phyloP scores from a whole-genome alignment of 371 early-diverging fungal species.

The Rhizopus delemar region DNA sequence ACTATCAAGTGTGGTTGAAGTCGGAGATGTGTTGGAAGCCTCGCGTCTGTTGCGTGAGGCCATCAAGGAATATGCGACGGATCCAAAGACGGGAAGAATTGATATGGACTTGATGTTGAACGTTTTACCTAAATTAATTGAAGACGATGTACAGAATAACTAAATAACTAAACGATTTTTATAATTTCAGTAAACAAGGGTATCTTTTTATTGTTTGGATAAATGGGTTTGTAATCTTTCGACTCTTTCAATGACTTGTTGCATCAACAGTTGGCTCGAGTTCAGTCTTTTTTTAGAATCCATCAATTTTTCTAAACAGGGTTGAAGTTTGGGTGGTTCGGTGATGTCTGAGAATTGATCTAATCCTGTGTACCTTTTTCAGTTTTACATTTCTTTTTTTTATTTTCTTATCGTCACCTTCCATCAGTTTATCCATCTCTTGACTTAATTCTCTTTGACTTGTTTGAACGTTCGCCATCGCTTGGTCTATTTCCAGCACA shows the following conservation, averaged over 20 bases:
- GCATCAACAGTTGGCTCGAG: conserved; percentile 45
- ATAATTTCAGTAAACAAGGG: not conserved
- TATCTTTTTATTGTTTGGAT: conserved; percentile 5
- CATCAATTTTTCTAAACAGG: conserved; percentile 49
- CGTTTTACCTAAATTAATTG: conserved; percentile 4
- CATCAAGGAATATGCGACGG: conserved; percentile 94
- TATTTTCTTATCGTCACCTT: not conserved
- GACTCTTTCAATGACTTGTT: conserved; percentile 52
- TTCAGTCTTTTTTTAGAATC: conserved; percentile 53
- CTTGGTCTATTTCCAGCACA: conserved; percentile 55
- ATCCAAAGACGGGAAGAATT: conserved; percentile 97
- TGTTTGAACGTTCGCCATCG: conserved; percentile 50
- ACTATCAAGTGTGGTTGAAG: conserved; percentile 70
- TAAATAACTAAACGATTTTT: not conserved
- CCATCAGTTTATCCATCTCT: conserved; percentile 57
- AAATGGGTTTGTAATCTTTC: conserved; percentile 40
- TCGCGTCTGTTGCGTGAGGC: conserved; percentile 88
- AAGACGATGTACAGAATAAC: conserved; percentile 2
- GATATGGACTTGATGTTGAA: conserved; percentile 93
- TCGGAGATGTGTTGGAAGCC: conserved; percentile 84
- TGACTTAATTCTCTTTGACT: conserved; percentile 58
- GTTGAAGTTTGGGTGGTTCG: conserved; percentile 55
- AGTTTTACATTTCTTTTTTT: not conserved
- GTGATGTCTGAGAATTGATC: conserved; percentile 55
- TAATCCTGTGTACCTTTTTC: conserved; percentile 15